A percentile compares a stretch with the other conserved stretches of the same genome.
Conservation (phyloP, 2,329 filamentous ascomycete genomes). For the Juglanconis sp. region DNA sequence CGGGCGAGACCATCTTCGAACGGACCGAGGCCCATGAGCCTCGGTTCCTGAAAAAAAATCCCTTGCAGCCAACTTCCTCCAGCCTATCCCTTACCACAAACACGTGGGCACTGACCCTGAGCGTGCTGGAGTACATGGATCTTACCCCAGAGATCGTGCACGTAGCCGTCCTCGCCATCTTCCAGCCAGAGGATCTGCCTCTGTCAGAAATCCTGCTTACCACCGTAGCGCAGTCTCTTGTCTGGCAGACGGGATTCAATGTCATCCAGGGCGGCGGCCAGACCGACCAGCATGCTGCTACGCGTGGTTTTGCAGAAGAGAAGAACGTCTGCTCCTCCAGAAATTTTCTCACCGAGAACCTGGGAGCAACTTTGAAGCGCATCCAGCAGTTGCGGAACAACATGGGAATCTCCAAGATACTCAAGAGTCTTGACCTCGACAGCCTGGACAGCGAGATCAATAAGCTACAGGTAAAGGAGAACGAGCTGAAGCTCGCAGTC, state of each 20-base stretch:
- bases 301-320: not conserved
- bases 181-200: not conserved
- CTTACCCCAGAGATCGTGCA: not conserved
- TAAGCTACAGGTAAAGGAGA: not conserved
- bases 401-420: not conserved
- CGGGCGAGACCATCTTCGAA: not conserved
- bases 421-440: not conserved
- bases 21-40: not conserved
- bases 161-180: not conserved
- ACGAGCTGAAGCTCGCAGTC: not conserved
- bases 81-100: not conserved
- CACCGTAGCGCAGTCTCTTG: not conserved
- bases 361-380: not conserved
- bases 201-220: not conserved
- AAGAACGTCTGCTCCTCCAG: not conserved
- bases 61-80: not conserved
- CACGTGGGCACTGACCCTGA: not conserved
- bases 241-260: not conserved
- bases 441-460: not conserved
- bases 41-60: not conserved
- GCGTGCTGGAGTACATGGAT: not conserved
- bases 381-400: not conserved
- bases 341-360: not conserved
- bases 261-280: not conserved
- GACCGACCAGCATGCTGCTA: not conserved